A percentile compares a stretch with the other conserved stretches of the same genome.
phyloP scores from a whole-genome alignment of 1,139 yeast species.

The Kluyveromyces sp. region DNA sequence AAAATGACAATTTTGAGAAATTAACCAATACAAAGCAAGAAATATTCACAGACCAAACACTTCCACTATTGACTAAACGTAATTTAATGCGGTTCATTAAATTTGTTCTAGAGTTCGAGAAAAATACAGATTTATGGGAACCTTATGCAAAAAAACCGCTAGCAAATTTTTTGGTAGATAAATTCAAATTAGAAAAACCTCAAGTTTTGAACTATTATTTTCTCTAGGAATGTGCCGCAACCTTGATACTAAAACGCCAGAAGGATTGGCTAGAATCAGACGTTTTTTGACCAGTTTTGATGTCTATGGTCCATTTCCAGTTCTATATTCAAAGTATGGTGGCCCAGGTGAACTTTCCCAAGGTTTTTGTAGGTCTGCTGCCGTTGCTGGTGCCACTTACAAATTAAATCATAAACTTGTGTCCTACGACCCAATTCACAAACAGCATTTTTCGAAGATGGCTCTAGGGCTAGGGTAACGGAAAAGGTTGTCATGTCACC shows the following conservation, averaged over 20 bases:
- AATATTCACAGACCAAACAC: slow-evolving; percentile 81
- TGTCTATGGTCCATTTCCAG: slow-evolving; percentile 91
- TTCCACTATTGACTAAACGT: slow-evolving; percentile 71
- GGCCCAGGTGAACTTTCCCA: slow-evolving; percentile 95
- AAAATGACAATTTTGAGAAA: slow-evolving; percentile 82
- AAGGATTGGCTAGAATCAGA: slow-evolving; percentile 72
- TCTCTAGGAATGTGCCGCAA: slow-evolving; percentile 78
- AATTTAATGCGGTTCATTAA: slow-evolving; percentile 90
- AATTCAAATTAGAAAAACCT: slow-evolving; percentile 66
- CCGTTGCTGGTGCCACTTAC: slow-evolving; percentile 95
- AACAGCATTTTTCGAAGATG: slow-evolving; percentile 69
- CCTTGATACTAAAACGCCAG: slow-evolving; percentile 54
- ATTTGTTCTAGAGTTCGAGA: slow-evolving; percentile 70
- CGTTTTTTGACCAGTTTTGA: slow-evolving; percentile 82
- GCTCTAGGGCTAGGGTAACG: slow-evolving; percentile 61
- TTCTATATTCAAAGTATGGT: slow-evolving; percentile 84
- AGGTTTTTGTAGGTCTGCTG: slow-evolving; percentile 96
- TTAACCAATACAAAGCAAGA: slow-evolving; percentile 82
- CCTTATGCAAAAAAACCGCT: slow-evolving; percentile 52
- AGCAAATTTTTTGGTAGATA: slow-evolving; percentile 46
- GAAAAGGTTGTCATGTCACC: slow-evolving; percentile 72
- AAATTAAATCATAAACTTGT: slow-evolving; percentile 63
- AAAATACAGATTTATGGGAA: slow-evolving; percentile 44
- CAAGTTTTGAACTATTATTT: slow-evolving; percentile 78
- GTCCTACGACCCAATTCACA: slow-evolving; percentile 59